Conservation (phyloP, 805 yeast genomes). For the Candida boidinii region DNA sequence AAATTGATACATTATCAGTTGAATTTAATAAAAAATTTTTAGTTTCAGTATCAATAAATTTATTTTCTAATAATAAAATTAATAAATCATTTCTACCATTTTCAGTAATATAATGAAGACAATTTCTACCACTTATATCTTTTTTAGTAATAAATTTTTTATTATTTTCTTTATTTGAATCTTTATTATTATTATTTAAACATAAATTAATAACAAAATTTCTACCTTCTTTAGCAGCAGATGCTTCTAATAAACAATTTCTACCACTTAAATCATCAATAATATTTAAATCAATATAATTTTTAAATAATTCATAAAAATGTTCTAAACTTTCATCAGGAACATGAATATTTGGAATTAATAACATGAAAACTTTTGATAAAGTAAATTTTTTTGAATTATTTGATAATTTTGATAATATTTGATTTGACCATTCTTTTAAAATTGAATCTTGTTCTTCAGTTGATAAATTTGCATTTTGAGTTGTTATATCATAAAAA, state of each 20-base stretch:
- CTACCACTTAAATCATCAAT: constrained; percentile 69
- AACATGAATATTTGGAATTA: constrained; percentile 57
- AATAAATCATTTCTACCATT: constrained; percentile 39
- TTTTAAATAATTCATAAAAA: constrained; percentile 38
- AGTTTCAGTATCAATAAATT: constrained; percentile 19
- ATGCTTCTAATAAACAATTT: constrained; percentile 67
- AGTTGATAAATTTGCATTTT: constrained; percentile 28
- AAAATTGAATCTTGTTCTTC: constrained; percentile 21
- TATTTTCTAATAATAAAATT: constrained; percentile 23
- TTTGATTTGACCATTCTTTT: constrained; percentile 32
- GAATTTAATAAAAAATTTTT: constrained; percentile 30
- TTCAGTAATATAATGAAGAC: constrained; percentile 81
- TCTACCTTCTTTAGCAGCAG: constrained; percentile 18
- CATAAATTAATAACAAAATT: constrained; percentile 18
- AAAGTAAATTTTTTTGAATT: constrained; percentile 36
- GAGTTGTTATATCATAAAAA: constrained; percentile 34
- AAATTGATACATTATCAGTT: constrained; percentile 66
- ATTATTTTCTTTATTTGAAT: constrained; percentile 8
- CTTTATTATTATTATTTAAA: constrained; percentile 12
- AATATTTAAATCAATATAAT: constrained; percentile 50
- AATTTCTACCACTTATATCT: constrained; percentile 70
- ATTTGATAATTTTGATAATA: constrained; percentile 33
- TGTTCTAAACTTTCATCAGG: constrained; percentile 51
- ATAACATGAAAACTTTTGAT: constrained; percentile 64
- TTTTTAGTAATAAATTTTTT: constrained; percentile 18